These are phyloP conservation scores for Phaseolus coccineus DNA, from an alignment of 331 rosid species.

Conservation along the genomic window DNA sequence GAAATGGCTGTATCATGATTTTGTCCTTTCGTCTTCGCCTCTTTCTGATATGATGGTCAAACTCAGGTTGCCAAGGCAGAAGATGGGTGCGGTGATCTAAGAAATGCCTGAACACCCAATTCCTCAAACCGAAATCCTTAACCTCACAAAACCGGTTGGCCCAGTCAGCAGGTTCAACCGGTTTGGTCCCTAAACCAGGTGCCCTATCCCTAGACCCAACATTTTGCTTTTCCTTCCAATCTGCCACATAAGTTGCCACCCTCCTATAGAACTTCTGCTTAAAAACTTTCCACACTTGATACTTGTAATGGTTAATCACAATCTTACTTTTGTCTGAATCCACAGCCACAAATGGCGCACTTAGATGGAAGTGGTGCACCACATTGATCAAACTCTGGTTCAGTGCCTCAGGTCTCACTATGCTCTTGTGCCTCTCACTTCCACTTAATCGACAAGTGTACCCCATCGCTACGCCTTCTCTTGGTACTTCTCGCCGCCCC, in stretches of 20 bases:
- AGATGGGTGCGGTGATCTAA: constrained; percentile 46
- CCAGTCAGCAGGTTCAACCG: constrained; percentile 78
- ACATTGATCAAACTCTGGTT: constrained; percentile 67
- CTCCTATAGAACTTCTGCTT: constrained; percentile 79
- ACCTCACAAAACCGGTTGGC: constrained; percentile 76
- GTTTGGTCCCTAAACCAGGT: constrained; percentile 78
- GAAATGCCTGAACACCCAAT: constrained; percentile 51
- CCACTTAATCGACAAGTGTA: constrained; percentile 65
- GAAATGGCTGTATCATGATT: neutral
- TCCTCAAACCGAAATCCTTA: constrained; percentile 49
- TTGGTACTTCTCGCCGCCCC: constrained; percentile 52
- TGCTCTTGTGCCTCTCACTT: constrained; percentile 85
- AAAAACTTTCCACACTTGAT: constrained; percentile 88
- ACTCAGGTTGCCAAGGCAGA: constrained; percentile 72
- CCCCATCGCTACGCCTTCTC: constrained; percentile 69
- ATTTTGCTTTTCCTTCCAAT: constrained; percentile 68
- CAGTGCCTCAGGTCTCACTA: constrained; percentile 74
- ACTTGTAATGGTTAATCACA: constrained; percentile 85
- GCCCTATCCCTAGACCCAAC: constrained; percentile 77
- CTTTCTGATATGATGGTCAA: constrained; percentile 1
- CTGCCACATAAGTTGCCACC: constrained; percentile 82
- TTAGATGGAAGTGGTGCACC: constrained; percentile 84
- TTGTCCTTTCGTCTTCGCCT: constrained; percentile 36
- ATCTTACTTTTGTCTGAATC: constrained; percentile 52
- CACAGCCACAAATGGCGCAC: constrained; percentile 50